Evolutionary conservation across 1,139 yeast species (phyloP).

Genomic region (Zhuliangozyma blackwelliae): DNA sequence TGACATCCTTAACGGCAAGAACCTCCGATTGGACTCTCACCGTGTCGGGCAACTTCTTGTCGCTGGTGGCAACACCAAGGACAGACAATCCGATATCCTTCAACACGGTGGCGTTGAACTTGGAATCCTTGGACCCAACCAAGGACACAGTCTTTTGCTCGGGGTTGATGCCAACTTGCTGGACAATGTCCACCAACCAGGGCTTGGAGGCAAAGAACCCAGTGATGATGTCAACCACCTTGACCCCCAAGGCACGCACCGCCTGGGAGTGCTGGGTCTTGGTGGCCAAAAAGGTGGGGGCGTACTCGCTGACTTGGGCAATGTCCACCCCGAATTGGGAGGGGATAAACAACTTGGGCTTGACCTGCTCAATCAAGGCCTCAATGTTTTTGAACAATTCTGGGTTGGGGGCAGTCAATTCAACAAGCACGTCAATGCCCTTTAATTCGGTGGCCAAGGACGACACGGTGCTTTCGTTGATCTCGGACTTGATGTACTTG

Average conservation of each 20-base stretch:
- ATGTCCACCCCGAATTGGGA: constrained; percentile 57
- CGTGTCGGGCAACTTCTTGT: constrained; percentile 39
- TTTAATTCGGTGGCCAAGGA: constrained; percentile 29
- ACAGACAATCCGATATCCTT: constrained; percentile 47
- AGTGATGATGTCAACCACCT: constrained; percentile 46
- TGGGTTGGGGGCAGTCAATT: constrained; percentile 31
- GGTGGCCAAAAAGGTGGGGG: constrained; percentile 30
- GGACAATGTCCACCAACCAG: constrained; percentile 30
- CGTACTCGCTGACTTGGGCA: constrained; percentile 14
- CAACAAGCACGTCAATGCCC: constrained; percentile 51
- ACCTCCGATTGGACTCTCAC: constrained; percentile 42
- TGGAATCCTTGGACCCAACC: constrained; percentile 38
- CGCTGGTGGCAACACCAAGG: constrained; percentile 33
- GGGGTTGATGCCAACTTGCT: constrained; percentile 35
- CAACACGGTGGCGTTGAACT: constrained; percentile 28
- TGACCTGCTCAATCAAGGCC: constrained; percentile 32
- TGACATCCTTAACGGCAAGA: constrained; percentile 34
- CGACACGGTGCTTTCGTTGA: constrained; percentile 19
- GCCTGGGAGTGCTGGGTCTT: constrained; percentile 38
- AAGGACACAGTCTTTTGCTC: constrained; percentile 31
- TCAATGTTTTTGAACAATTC: constrained; percentile 21
- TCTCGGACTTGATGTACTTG: constrained; percentile 34
- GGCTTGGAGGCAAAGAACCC: constrained; percentile 41
- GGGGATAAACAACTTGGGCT: constrained; percentile 55
- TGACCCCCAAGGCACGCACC: constrained; percentile 35